Base-by-base conservation (phyloP, 306 rosid species). In the Cicer yamashitae region DNA sequence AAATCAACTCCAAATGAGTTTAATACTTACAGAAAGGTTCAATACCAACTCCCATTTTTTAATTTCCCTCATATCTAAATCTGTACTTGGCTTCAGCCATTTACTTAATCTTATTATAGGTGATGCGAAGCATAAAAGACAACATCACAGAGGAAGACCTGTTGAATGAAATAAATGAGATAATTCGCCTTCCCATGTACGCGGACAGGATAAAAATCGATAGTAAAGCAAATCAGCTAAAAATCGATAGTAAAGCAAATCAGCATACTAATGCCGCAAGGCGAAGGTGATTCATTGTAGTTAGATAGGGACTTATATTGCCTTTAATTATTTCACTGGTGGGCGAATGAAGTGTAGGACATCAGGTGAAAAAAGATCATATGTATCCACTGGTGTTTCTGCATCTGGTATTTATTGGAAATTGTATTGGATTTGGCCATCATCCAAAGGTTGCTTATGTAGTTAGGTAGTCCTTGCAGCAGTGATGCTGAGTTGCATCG, bases 121-220 rank as follows among this genome's bases (percentile, higher is more conserved):
- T 92, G 70, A 81, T 94, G 97, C 91, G 92, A 64, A 94, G 97
- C 79, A 94, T 92, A 82, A 85, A 41, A 85, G 99, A 94, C 87
- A 94, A 94, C 79, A 92, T 94, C 78, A 94, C 99, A 5, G 82
- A 89, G 84, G 99, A 92, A 0, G 73, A 86, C 56, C 84, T 94
- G 88, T 86, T 92, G 92, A 82, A 83, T 37, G 99, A 94, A 86
- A 94, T 94, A 30, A 6, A 87, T 58, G 96, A 94, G 92, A 94
- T 92, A 74, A 92, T 94, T 68, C 89, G 92, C 73, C 88, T 94
- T 77, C 99, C 99, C 43, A 94, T 94, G 99, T 94, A 94, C 78
- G 97, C 96, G 3, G 99, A 92, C 80, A 81, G 99, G 90, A 92
- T 94, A 80, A 73, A 64, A 81, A 86, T 8, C 17, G 99, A 94